Base-by-base conservation (phyloP, 495 filamentous ascomycete genomes). In the Penicillium psychrofluorescens region DNA sequence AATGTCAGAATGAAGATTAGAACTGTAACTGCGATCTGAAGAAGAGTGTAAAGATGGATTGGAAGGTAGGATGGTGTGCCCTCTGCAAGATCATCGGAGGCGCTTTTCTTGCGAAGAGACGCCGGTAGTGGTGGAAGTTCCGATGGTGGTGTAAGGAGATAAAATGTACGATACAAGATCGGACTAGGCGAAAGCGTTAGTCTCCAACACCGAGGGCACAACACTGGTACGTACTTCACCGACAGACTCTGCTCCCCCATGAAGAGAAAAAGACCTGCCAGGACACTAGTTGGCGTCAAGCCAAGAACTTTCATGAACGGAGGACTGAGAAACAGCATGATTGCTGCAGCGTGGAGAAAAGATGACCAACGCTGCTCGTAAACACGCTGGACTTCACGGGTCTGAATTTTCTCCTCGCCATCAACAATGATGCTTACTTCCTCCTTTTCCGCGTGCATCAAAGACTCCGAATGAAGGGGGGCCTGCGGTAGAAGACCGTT, bases 231-330 rank as follows among this genome's bases (percentile, higher is more conserved):
- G 44, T 64, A 75, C 73, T 85, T 86, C 7, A 83, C 76, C 10
- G 72, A 74, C n/a, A 85, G 62, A 35, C 77, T 81, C 49, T 87
- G 83, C 49, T 85, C 80, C 8, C 81, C 83, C 83, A 86, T 85
- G 59, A 84, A 86, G 41, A 87, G 62, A 55, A 86, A 86, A 10
- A 86, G 61, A 1, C 81, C 83, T 0, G 81, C 83, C 1, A 86
- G 66, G 7, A 86, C 83, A 33, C 77, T 81, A 1, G 80, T 86
- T 0, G 80, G 82, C 0, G 83, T 85, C 44, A 86, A 64, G 1
- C 83, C 83, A 11, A 86, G 68, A 5, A 85, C 76, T 46, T 77
- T 77, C 75, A 84, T 83, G 35, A 86, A 72, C 8, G 83, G 83
- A 8, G 83, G 83, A 50, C 72, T 76, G 46, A 83, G 50, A 55